phyloP scores from a whole-genome alignment of 2,329 filamentous ascomycete genomes.

The Xylariaceae sp. region DNA sequence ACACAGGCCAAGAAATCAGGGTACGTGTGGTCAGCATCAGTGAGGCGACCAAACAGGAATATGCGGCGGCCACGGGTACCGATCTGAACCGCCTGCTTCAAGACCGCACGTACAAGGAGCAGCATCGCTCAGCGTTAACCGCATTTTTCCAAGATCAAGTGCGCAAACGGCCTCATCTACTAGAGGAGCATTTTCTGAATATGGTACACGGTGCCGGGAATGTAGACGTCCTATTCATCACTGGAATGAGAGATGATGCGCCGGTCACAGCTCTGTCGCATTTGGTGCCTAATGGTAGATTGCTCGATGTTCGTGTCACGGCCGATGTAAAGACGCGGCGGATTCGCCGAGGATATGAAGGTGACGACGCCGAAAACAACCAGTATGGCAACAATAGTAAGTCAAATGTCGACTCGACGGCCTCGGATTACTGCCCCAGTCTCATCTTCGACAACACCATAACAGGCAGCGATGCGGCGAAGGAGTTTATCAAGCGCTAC shows the following conservation, averaged over 20 bases:
- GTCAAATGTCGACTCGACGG: slow-evolving; percentile 17
- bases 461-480: slow-evolving; percentile 35
- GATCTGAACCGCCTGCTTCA: slow-evolving; percentile 43
- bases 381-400: slow-evolving; percentile 19
- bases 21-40: slow-evolving; percentile 50
- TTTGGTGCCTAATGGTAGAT: slow-evolving; percentile 45
- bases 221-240: slow-evolving; percentile 54
- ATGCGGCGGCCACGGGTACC: slow-evolving; percentile 44
- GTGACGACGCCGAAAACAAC: slow-evolving; percentile 14
- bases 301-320: slow-evolving; percentile 50
- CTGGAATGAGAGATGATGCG: slow-evolving; percentile 56
- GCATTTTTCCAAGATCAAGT: slow-evolving; percentile 46
- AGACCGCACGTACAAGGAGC: slow-evolving; percentile 57
- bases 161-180: slow-evolving; percentile 39
- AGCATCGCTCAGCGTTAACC: slow-evolving; percentile 49
- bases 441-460: slow-evolving; percentile 48
- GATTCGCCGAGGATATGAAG: slow-evolving; percentile 32
- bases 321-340: slow-evolving; percentile 35
- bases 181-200: slow-evolving; percentile 45
- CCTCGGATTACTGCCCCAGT: slow-evolving; percentile 35
- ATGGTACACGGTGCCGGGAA: slow-evolving; percentile 38
- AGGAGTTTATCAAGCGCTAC: slow-evolving; percentile 36
- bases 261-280: slow-evolving; percentile 50
- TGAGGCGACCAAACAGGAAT: slow-evolving; percentile 51
- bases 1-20: slow-evolving; percentile 27